Evolutionary conservation across 1,284 basidiomycete species (phyloP).

Genomic region (Apiotrichum gracile): DNA sequence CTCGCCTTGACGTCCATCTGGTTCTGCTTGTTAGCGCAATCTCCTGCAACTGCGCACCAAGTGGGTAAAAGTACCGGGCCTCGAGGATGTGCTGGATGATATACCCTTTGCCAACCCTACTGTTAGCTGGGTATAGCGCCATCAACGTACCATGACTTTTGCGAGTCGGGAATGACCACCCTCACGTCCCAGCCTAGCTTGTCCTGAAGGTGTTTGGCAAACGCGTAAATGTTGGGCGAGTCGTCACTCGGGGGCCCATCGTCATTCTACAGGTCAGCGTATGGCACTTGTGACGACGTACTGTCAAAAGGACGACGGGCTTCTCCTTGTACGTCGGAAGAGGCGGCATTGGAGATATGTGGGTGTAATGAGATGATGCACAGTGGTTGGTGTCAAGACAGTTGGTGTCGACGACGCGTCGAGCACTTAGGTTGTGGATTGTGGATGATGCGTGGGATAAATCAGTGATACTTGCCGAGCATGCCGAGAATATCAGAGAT

Average conservation of each 20-base stretch:
- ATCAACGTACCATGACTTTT: constrained; percentile 67
- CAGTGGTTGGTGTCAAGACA: too few relatives aligned
- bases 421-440: too few relatives aligned
- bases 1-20: constrained; percentile 68
- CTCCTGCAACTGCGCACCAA: constrained; percentile 48
- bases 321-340: constrained; percentile 27
- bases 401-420: too few relatives aligned
- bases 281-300: constrained; percentile 8
- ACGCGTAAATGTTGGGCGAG: constrained; percentile 76
- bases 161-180: constrained; percentile 78
- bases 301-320: constrained; percentile 40
- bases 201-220: constrained; percentile 62
- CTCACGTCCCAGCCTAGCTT: constrained; percentile 76
- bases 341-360: too few relatives aligned
- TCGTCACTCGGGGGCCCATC: constrained; percentile 70
- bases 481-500: too few relatives aligned
- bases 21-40: constrained; percentile 18
- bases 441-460: too few relatives aligned
- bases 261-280: constrained; percentile 51
- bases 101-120: constrained; percentile 65
- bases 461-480: too few relatives aligned
- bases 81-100: constrained; percentile 71
- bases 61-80: constrained; percentile 77
- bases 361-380: too few relatives aligned
- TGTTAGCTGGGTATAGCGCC: not conserved